phyloP scores from a whole-genome alignment of 495 filamentous ascomycete genomes.

The Aspergillus cavernicola region DNA sequence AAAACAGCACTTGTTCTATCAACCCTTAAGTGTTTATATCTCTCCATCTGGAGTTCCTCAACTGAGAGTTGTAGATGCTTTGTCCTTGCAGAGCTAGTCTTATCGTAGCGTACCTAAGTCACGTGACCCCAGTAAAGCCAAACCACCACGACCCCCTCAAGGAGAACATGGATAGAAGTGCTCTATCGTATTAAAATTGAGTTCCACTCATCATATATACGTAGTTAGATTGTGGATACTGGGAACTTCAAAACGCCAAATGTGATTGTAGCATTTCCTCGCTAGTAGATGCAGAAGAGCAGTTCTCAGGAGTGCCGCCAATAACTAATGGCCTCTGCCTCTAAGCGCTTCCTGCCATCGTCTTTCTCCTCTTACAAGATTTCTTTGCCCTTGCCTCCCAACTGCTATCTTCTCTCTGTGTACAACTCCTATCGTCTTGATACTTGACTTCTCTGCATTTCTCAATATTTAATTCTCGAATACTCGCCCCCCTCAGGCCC shows the following conservation, averaged over 20 bases:
- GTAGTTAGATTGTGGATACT: no score
- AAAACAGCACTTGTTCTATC: no score
- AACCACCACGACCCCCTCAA: no score
- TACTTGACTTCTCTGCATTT: conserved; percentile 4
- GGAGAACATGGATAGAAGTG: no score
- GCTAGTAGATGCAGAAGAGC: neutral
- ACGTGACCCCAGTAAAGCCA: no score
- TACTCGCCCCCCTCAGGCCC: neutral
- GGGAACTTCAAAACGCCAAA: neutral
- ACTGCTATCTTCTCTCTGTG: conserved; percentile 1
- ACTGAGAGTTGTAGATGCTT: no score
- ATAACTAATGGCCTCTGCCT: neutral
- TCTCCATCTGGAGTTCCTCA: no score
- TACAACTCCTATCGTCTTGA: conserved; percentile 6
- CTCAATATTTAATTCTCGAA: neutral
- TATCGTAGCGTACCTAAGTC: no score
- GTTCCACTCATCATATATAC: no score
- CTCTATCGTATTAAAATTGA: no score
- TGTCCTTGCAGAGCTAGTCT: no score
- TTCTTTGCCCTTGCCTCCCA: conserved; percentile 19
- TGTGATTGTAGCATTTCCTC: conserved; percentile 6
- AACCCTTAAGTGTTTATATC: no score
- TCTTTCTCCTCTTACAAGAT: conserved; percentile 17
- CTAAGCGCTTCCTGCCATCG: conserved; percentile 21
- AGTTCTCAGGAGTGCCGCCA: conserved; percentile 8